A percentile compares a stretch with the other conserved stretches of the same genome.
phyloP scores from a whole-genome alignment of 1,284 basidiomycete genomes.

The Macrocybe sp. region DNA sequence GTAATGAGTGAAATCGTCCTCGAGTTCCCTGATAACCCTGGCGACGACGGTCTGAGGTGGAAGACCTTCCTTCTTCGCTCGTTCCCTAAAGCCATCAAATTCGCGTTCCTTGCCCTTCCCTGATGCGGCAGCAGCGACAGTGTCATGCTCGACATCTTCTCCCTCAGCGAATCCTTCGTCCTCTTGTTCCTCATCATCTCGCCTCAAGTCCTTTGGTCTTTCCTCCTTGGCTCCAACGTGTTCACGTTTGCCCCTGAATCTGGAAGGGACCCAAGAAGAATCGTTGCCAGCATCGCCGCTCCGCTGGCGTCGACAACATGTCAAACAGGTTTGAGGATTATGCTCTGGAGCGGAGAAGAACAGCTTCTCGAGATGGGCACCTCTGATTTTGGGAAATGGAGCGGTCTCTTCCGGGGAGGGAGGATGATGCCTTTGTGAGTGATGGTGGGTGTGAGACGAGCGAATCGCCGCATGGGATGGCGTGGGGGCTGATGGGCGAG shows the following conservation, averaged over 20 bases:
- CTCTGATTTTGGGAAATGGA: slow-evolving; percentile 79
- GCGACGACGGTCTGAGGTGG: slow-evolving; percentile 82
- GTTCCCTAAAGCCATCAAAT: slow-evolving; percentile 23
- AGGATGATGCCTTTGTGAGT: neutral
- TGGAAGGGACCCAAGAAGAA: slow-evolving; percentile 22
- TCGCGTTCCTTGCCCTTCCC: slow-evolving; percentile 25
- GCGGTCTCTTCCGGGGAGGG: slow-evolving; percentile 22
- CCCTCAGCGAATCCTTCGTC: slow-evolving; percentile 50
- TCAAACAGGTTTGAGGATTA: slow-evolving; percentile 59
- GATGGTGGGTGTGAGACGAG: neutral
- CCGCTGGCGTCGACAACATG: slow-evolving; percentile 48
- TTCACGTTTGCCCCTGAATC: slow-evolving; percentile 12
- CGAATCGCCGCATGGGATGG: neutral
- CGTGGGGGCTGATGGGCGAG: neutral
- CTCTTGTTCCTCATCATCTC: slow-evolving; percentile 23
- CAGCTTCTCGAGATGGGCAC: slow-evolving; percentile 66
- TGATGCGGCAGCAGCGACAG: slow-evolving; percentile 6
- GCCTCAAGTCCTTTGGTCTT: slow-evolving; percentile 9
- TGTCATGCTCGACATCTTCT: slow-evolving; percentile 29
- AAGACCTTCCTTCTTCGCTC: slow-evolving; percentile 34
- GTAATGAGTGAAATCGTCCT: slow-evolving; percentile 89
- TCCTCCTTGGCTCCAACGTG: slow-evolving; percentile 12
- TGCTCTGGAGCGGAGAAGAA: slow-evolving; percentile 79
- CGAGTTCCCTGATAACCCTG: slow-evolving; percentile 76
- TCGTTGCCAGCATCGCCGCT: slow-evolving; percentile 8